phyloP scores from a whole-genome alignment of 371 early-diverging fungal genomes.

The Mortierella sp. region DNA sequence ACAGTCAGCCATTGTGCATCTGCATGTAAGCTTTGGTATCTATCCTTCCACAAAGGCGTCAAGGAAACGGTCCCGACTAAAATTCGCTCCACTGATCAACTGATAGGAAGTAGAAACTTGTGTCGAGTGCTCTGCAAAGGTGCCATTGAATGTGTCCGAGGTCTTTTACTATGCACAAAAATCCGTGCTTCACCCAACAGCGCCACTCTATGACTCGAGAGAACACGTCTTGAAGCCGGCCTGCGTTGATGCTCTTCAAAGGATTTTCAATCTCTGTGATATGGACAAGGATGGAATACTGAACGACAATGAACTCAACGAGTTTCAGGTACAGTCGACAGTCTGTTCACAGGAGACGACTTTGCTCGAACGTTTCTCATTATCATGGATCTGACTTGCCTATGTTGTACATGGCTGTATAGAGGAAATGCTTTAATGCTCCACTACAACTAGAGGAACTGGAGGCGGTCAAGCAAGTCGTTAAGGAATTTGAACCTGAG shows the following conservation, averaged over 20 bases:
- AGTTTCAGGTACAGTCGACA: slow-evolving; percentile 81
- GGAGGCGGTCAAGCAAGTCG: slow-evolving; percentile 94
- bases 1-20: background rate
- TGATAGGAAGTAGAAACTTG: slow-evolving; percentile 96
- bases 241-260: slow-evolving; percentile 88
- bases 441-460: slow-evolving; percentile 94
- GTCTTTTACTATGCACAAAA: slow-evolving; percentile 99
- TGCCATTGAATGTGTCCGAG: slow-evolving; percentile 93
- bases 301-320: slow-evolving; percentile 94
- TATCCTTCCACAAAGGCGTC: background rate
- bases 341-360: background rate
- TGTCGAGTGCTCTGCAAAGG: slow-evolving; percentile 97
- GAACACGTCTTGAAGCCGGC: slow-evolving; percentile 92
- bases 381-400: background rate
- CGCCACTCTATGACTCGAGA: slow-evolving; percentile 93
- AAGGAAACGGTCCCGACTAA: background rate
- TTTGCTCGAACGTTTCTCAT: background rate
- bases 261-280: slow-evolving; percentile 96
- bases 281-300: slow-evolving; percentile 90
- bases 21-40: too few species aligned
- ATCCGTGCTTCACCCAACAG: slow-evolving; percentile 96
- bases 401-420: background rate
- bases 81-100: background rate
- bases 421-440: slow-evolving; percentile 94
- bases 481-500: slow-evolving; percentile 84